Evolutionary conservation across 2,329 filamentous ascomycete genomes (phyloP), one percentile per base, ranked within the genome.

Genomic region (Cercospora beticola): DNA sequence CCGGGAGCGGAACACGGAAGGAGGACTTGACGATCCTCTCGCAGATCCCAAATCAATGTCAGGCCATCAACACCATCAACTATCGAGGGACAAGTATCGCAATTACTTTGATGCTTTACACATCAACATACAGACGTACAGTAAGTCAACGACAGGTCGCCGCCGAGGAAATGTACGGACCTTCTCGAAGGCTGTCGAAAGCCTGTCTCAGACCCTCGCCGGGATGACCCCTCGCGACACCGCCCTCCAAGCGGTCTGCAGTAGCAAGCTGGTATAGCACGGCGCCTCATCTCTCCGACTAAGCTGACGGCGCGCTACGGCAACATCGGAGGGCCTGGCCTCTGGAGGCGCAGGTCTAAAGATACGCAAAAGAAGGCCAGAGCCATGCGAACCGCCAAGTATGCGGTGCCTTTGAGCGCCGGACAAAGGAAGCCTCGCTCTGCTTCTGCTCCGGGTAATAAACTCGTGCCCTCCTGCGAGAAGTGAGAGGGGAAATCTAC

Each of bases 171-270:
- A 58, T 58, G 28, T 7, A 31, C 56, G 56, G 28, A 31, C 56
- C 26, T 31, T 31, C 56, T 58, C 26, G 56, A 58, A 58, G 28
- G 56, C 56, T 33, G 28, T 23, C 56, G 7, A 33, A 58, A 58
- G 16, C 9, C 23, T 58, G 56, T 58, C 56, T 58, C 56, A 33
- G 56, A 58, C 56, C 56, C 56, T 58, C 56, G 56, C 56, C 26
- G 56, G 56, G 56, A 31, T 58, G 56, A 58, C 12, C 56, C 54
- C 56, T 58, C 28, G 56, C 28, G 56, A 58, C 56, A 58, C 56
- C 56, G 56, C 28, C 16, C 30, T 14, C 16, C 28, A 58, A 18
- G 56, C 56, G 56, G 56, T 58, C 56, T 58, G 54, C 54, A 21
- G 54, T 3, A 16, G 36, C 14, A 9, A 16, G 26, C 23, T 30